Conservation (phyloP, 2,329 filamentous ascomycete genomes). For the Aspergillus neoniger region DNA sequence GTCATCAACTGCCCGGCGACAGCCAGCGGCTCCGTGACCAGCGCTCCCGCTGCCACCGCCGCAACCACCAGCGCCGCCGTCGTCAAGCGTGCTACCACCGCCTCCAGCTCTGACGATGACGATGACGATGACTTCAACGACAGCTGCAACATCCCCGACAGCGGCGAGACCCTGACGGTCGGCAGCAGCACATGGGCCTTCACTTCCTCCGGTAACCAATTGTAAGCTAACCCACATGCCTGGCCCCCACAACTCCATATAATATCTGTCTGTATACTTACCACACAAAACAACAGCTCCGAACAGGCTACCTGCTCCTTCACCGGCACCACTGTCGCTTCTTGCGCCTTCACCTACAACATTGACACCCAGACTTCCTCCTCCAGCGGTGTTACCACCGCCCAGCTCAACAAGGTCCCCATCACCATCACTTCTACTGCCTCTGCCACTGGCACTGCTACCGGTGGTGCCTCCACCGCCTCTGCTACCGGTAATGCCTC, state of each 20-base stretch:
- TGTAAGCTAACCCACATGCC: not conserved
- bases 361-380: not conserved
- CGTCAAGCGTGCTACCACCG: constrained; percentile 14
- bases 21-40: constrained; percentile 11
- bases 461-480: constrained; percentile 17
- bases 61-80: constrained; percentile 16
- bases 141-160: not conserved
- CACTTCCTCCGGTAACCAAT: too few relatives aligned
- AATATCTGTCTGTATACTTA: too few relatives aligned
- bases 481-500: constrained; percentile 1
- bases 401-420: constrained; percentile 4
- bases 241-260: too few relatives aligned
- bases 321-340: constrained; percentile 29
- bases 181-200: not conserved
- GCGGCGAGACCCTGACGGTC: not conserved
- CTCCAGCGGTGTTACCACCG: constrained; percentile 20
- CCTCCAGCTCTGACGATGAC: not conserved
- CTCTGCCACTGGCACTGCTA: constrained; percentile 12
- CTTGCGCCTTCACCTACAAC: constrained; percentile 22
- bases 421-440: constrained; percentile 30
- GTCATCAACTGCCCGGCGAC: not conserved
- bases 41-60: constrained; percentile 21
- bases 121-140: not conserved
- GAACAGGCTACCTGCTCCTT: constrained; percentile 22
- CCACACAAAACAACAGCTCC: not conserved